phyloP scores from a whole-genome alignment of 495 filamentous ascomycete genomes.

The Aspergillus bertholletiae region DNA sequence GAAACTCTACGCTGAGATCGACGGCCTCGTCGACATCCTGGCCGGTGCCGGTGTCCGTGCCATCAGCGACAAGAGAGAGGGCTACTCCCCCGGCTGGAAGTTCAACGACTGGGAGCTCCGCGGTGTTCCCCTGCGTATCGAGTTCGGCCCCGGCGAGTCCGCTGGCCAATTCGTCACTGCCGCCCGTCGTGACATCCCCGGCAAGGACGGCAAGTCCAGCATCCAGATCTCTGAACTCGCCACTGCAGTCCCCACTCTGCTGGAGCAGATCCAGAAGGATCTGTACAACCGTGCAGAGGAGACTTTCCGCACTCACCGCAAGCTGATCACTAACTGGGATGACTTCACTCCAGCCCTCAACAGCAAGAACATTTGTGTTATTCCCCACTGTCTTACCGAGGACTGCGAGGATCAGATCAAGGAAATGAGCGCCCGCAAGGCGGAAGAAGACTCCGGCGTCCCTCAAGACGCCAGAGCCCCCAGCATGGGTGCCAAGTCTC shows the following conservation, averaged over 20 bases:
- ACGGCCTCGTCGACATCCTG: conserved; percentile 61
- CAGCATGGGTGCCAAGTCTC: conserved; percentile 93
- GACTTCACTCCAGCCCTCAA: conserved; percentile 86
- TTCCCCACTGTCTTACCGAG: conserved; percentile 77
- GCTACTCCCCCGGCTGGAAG: conserved; percentile 91
- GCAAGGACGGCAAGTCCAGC: conserved; percentile 65
- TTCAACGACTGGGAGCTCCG: conserved; percentile 98
- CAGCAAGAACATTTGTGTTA: conserved; percentile 83
- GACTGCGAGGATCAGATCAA: conserved; percentile 94
- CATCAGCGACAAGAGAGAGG: conserved; percentile 75
- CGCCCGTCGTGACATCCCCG: conserved; percentile 76
- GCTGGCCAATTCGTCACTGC: conserved; percentile 78
- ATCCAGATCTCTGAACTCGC: conserved; percentile 70
- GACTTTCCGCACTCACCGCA: conserved; percentile 72
- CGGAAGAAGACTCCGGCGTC: conserved; percentile 59
- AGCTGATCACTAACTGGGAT: conserved; percentile 80
- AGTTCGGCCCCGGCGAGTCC: conserved; percentile 91
- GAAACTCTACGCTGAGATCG: conserved; percentile 66
- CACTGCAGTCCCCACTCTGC: conserved; percentile 67
- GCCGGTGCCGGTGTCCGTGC: conserved; percentile 64
- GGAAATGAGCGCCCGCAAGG: conserved; percentile 72
- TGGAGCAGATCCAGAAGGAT: conserved; percentile 84
- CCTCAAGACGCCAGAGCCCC: conserved; percentile 78
- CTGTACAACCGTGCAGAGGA: conserved; percentile 80
- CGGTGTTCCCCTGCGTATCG: conserved; percentile 87